Evolutionary conservation across 192 early-diverging fungal species (phyloP).

Genomic region (Dissophora globulifera): DNA sequence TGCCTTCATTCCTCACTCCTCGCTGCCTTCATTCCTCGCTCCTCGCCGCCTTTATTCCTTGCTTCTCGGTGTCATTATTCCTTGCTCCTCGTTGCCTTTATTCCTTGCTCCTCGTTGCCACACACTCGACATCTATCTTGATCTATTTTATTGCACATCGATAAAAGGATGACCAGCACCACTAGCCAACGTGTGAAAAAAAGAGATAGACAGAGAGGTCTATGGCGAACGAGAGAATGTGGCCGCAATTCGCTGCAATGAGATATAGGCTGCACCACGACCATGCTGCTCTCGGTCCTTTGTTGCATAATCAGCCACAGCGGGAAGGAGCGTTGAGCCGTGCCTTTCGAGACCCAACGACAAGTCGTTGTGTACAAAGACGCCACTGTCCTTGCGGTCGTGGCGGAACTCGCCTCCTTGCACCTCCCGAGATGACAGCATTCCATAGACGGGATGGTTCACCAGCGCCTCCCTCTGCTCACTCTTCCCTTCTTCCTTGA

Average conservation of each 20-base stretch:
- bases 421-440: background rate
- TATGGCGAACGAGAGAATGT: background rate
- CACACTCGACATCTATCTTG: too few relatives aligned
- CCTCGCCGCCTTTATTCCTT: too few relatives aligned
- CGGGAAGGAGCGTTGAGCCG: background rate
- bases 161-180: too few relatives aligned
- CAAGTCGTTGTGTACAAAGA: constrained; percentile 14
- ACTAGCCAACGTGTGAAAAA: too few relatives aligned
- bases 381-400: constrained; percentile 43
- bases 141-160: too few relatives aligned
- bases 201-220: background rate
- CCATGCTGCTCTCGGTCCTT: background rate
- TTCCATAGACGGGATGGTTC: constrained; percentile 18
- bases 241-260: constrained; percentile 7
- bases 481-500: background rate
- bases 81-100: too few relatives aligned
- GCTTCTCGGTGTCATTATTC: too few relatives aligned
- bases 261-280: background rate
- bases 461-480: background rate
- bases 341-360: background rate
- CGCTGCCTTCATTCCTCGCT: too few relatives aligned
- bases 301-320: background rate
- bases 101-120: too few relatives aligned
- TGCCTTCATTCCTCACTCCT: too few relatives aligned
- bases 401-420: constrained; percentile 6